Conservation (phyloP, 148 eudicot species). For the Persicaria maculosa region DNA sequence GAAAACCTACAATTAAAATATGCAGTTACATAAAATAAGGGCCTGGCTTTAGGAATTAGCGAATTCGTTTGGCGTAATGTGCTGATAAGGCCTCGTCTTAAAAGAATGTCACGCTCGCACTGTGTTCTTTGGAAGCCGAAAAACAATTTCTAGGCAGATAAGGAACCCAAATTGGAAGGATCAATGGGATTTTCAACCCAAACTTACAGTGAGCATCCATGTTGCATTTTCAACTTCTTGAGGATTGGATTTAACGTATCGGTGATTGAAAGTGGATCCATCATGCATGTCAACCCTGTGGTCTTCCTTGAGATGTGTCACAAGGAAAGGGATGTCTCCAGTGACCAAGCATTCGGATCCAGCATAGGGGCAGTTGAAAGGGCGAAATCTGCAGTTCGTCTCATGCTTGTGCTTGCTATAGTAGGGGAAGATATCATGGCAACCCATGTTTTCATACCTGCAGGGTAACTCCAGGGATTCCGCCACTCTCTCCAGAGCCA, state of each 20-base stretch:
- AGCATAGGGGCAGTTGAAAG: slow-evolving; percentile 51
- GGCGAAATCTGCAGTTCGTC: slow-evolving; percentile 44
- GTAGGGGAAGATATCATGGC: slow-evolving; percentile 42
- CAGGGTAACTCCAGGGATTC: slow-evolving; percentile 57
- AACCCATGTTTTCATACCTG: slow-evolving; percentile 35
- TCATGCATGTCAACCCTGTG: slow-evolving; percentile 54
- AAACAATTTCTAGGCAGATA: neutral
- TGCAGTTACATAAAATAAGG: neutral
- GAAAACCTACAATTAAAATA: slow-evolving; percentile 20
- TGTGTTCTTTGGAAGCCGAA: neutral
- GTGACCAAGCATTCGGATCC: slow-evolving; percentile 43
- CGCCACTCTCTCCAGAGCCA: slow-evolving; percentile 66
- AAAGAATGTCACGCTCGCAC: no score
- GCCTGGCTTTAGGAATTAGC: no score
- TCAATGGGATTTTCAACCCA: slow-evolving; percentile 12
- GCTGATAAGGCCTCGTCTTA: no score
- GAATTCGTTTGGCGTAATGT: no score
- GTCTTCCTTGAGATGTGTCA: slow-evolving; percentile 43
- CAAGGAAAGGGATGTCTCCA: slow-evolving; percentile 50
- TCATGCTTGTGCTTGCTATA: slow-evolving; percentile 45
- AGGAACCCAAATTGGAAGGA: neutral
- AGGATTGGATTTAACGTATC: slow-evolving; percentile 33
- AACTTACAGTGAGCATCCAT: slow-evolving; percentile 57
- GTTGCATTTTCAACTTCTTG: slow-evolving; percentile 39
- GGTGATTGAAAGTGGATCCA: slow-evolving; percentile 49